Conservation (phyloP, 2,329 filamentous ascomycete genomes). For the Xylariaceae sp. region DNA sequence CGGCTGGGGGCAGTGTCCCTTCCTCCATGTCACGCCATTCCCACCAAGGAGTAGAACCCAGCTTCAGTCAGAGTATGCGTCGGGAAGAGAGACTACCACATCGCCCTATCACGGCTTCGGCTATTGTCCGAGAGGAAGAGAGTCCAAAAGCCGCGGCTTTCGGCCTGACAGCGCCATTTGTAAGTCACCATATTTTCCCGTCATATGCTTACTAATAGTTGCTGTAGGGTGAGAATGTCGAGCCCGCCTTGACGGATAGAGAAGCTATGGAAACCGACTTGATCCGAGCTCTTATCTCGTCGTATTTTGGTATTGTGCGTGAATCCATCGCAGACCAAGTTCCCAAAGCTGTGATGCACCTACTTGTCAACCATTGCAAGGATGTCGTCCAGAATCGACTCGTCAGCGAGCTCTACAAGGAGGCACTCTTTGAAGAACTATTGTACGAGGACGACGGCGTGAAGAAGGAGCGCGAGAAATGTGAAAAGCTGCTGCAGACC, state of each 20-base stretch:
- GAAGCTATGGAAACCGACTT: conserved; percentile 97
- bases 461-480: conserved; percentile 97
- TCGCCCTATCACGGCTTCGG: conserved; percentile 38
- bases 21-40: conserved; percentile 58
- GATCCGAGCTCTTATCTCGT: conserved; percentile 92
- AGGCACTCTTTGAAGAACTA: conserved; percentile 83
- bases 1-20: conserved; percentile 36
- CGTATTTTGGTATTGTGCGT: conserved; percentile 98
- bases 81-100: conserved; percentile 53
- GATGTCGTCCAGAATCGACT: conserved; percentile 96
- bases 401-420: conserved; percentile 93
- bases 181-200: conserved; percentile 39
- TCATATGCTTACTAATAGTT: conserved; percentile 12
- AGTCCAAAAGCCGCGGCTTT: conserved; percentile 32
- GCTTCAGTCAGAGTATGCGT: conserved; percentile 78
- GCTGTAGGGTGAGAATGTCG: conserved; percentile 54
- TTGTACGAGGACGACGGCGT: conserved; percentile 96
- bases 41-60: conserved; percentile 74
- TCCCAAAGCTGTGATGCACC: conserved; percentile 97
- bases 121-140: conserved; percentile 29
- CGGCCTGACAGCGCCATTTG: conserved; percentile 51
- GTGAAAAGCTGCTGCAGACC: conserved; percentile 89
- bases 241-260: conserved; percentile 88
- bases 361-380: conserved; percentile 97
- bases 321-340: conserved; percentile 99